These are phyloP conservation scores for Cenchrus americanus DNA, from an alignment of 176 grass and related monocot genomes.

Conservation along the genomic window DNA sequence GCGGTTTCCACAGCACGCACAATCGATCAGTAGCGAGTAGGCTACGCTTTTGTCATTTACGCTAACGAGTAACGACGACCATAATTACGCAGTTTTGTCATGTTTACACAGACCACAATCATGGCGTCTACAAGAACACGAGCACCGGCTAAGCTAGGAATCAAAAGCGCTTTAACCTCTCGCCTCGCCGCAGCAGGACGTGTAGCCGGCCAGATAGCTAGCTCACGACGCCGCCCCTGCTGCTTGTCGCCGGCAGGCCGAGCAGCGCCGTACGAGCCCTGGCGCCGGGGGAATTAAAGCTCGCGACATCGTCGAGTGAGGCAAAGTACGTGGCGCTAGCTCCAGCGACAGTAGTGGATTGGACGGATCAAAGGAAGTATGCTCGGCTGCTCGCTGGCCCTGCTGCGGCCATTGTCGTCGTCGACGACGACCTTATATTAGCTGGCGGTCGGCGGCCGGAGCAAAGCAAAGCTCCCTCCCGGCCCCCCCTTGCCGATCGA, in stretches of 20 bases:
- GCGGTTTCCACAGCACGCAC: slow-evolving; percentile 7
- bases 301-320: slow-evolving; percentile 30
- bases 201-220: too few species aligned
- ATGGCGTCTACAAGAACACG: slow-evolving; percentile 36
- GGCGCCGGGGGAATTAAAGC: slow-evolving; percentile 9
- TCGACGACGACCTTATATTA: not conserved
- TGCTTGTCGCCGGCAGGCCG: slow-evolving; percentile 28
- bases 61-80: not conserved
- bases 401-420: slow-evolving; percentile 10
- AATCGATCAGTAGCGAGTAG: not conserved
- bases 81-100: slow-evolving; percentile 40
- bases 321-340: not conserved
- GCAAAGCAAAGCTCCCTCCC: slow-evolving; percentile 5
- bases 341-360: not conserved
- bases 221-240: not conserved
- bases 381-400: not conserved
- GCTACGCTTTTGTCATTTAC: slow-evolving; percentile 2
- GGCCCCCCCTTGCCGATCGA: not conserved
- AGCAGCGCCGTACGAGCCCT: slow-evolving; percentile 22
- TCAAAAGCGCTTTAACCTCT: slow-evolving; percentile 19
- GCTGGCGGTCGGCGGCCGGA: not conserved
- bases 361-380: not conserved
- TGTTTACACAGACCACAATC: slow-evolving; percentile 4
- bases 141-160: not conserved
- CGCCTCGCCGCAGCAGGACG: not conserved